A percentile compares a stretch with the other conserved stretches of the same genome.
These are phyloP conservation scores for Globisporangium orthogonon DNA, from an alignment of 352 stramenopile species.

Conservation along the genomic window DNA sequence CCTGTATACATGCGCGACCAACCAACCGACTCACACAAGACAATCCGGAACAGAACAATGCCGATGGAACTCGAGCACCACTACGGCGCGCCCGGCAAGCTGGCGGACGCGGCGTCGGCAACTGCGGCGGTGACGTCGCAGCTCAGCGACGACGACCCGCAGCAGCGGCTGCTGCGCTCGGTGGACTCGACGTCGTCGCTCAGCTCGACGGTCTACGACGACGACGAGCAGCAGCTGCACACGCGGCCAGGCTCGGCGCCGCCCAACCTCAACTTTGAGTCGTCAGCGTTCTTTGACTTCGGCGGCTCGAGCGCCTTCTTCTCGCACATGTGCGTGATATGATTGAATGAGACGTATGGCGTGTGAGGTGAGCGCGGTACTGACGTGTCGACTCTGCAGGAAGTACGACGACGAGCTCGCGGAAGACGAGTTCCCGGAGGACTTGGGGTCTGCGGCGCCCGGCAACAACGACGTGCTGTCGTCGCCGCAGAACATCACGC, in stretches of 20 bases:
- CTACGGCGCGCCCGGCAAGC: background rate
- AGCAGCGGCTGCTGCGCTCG: conserved; percentile 9
- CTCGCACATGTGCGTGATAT: conserved; percentile 22
- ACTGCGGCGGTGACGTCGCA: conserved; percentile 3
- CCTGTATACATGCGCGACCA: no score
- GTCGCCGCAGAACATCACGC: conserved; percentile 24
- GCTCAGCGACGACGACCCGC: conserved; percentile 5
- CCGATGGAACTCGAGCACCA: conserved; percentile 1
- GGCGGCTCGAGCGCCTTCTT: conserved; percentile 40
- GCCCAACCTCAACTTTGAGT: conserved; percentile 30
- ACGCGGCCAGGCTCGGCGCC: conserved; percentile 12
- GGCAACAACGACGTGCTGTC: conserved; percentile 28
- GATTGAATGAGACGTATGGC: background rate
- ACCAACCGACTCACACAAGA: background rate
- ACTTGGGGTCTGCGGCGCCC: conserved; percentile 9
- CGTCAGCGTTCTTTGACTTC: conserved; percentile 39
- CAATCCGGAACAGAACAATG: background rate
- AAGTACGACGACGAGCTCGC: conserved; percentile 33
- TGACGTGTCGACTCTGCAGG: background rate
- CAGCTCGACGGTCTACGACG: conserved; percentile 20
- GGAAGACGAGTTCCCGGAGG: conserved; percentile 3
- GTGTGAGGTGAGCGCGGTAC: no score
- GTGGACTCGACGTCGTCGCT: conserved; percentile 20
- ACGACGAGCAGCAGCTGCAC: conserved; percentile 15
- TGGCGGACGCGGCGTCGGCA: conserved; percentile 1